These are phyloP conservation scores for Yarrowia sp. DNA, from an alignment of 805 yeast genomes.

Conservation along the genomic window DNA sequence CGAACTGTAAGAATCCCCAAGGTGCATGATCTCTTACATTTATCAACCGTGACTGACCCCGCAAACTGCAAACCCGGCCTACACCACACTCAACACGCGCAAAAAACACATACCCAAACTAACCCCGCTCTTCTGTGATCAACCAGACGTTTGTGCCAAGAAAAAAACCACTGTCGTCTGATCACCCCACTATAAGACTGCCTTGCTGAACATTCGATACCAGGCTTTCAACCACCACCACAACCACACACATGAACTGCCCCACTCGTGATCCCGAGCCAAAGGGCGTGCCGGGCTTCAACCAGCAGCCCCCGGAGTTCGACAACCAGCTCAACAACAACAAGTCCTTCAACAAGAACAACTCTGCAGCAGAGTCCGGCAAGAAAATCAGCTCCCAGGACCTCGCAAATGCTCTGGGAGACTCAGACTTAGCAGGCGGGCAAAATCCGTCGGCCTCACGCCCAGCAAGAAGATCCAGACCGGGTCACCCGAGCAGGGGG, in stretches of 20 bases:
- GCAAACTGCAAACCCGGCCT: background rate
- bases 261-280: conserved; percentile 38
- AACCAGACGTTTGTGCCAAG: background rate
- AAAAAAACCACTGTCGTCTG: background rate
- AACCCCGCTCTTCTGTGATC: background rate
- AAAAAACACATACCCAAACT: background rate
- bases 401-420: conserved; percentile 17
- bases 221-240: too few relatives aligned
- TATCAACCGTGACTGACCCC: conserved; percentile 10
- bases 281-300: conserved; percentile 31
- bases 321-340: conserved; percentile 33
- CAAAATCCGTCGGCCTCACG: conserved; percentile 1
- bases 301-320: conserved; percentile 34
- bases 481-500: conserved; percentile 13
- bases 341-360: conserved; percentile 28
- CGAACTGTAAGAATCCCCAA: conserved; percentile 21
- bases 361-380: background rate
- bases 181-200: background rate
- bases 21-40: conserved; percentile 22
- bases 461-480: background rate
- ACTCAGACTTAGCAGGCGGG: conserved; percentile 9
- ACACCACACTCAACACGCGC: background rate
- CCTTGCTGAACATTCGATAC: background rate
- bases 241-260: conserved; percentile 33
- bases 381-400: conserved; percentile 3